phyloP scores from a whole-genome alignment of 202 grass and related monocot genomes.

The Setaria italica region DNA sequence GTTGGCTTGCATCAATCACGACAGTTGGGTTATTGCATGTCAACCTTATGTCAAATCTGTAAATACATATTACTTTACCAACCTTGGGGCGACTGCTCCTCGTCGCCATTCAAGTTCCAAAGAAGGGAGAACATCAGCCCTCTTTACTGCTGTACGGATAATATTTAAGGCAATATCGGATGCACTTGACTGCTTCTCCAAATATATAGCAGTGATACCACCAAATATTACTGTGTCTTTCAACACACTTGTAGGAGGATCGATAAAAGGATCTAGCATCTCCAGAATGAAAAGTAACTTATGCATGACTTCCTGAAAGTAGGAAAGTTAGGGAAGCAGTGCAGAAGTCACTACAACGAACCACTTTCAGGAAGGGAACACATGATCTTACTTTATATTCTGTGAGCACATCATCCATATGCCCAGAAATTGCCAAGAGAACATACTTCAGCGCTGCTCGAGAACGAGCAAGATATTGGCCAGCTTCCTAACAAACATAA shows the following conservation, averaged over 20 bases:
- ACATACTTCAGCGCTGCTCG: constrained; percentile 88
- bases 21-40: neutral
- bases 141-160: constrained; percentile 75
- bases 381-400: constrained; percentile 79
- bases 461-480: constrained; percentile 67
- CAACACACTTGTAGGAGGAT: constrained; percentile 66
- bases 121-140: constrained; percentile 81
- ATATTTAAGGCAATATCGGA: constrained; percentile 74
- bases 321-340: constrained; percentile 46
- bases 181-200: constrained; percentile 69
- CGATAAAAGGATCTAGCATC: constrained; percentile 90
- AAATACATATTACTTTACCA: constrained; percentile 43
- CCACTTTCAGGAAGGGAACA: constrained; percentile 37
- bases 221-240: constrained; percentile 67
- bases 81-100: constrained; percentile 83
- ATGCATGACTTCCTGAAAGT: constrained; percentile 85
- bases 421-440: constrained; percentile 85
- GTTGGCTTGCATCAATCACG: constrained; percentile 27
- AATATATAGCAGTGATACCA: constrained; percentile 64
- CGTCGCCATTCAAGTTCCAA: constrained; percentile 86
- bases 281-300: constrained; percentile 92
- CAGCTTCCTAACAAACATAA: constrained; percentile 62
- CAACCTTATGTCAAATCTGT: constrained; percentile 35
- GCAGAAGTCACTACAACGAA: constrained; percentile 18
- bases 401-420: constrained; percentile 85